These are phyloP conservation scores for Xylaria sp. DNA, from an alignment of 2,329 filamentous ascomycete species.

Conservation along the genomic window DNA sequence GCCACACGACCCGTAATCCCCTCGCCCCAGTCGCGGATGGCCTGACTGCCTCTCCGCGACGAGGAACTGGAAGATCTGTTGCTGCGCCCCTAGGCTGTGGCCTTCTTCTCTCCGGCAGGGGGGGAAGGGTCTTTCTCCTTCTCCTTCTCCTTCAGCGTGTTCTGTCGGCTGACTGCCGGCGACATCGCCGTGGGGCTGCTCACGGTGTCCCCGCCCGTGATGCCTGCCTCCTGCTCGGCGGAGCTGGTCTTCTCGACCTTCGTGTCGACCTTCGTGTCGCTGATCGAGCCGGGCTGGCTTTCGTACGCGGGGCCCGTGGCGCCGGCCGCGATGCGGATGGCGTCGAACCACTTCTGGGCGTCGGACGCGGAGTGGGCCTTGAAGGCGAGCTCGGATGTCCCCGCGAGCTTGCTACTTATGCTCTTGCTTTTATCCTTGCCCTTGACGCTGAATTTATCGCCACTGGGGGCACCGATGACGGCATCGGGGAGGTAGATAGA, in stretches of 20 bases:
- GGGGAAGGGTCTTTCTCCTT: background rate
- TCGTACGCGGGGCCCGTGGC: conserved; percentile 45
- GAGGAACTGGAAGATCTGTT: conserved; percentile 11
- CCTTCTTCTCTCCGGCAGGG: conserved; percentile 31
- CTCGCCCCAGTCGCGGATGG: conserved; percentile 1
- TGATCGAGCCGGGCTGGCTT: conserved; percentile 33
- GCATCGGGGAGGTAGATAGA: conserved; percentile 94
- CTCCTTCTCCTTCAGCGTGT: conserved; percentile 17
- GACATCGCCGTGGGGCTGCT: conserved; percentile 38
- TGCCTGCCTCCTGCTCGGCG: conserved; percentile 50
- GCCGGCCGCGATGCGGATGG: conserved; percentile 66
- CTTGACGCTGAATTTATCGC: conserved; percentile 90
- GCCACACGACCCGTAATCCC: conserved; percentile 1
- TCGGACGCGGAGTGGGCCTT: conserved; percentile 82
- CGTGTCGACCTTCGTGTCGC: conserved; percentile 32
- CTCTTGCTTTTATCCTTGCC: conserved; percentile 88
- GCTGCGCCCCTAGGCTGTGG: conserved; percentile 24
- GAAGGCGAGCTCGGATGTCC: conserved; percentile 80
- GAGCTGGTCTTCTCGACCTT: conserved; percentile 30
- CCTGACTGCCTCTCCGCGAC: conserved; percentile 6
- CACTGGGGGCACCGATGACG: conserved; percentile 69
- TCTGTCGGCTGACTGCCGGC: conserved; percentile 28
- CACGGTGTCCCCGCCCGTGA: conserved; percentile 41
- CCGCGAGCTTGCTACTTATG: conserved; percentile 78
- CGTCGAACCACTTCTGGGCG: conserved; percentile 81